Percentiles rank a stretch among this genome's conserved stretches.
Conservation (phyloP, 495 filamentous ascomycete species). For the Lichenothelia convexa region DNA sequence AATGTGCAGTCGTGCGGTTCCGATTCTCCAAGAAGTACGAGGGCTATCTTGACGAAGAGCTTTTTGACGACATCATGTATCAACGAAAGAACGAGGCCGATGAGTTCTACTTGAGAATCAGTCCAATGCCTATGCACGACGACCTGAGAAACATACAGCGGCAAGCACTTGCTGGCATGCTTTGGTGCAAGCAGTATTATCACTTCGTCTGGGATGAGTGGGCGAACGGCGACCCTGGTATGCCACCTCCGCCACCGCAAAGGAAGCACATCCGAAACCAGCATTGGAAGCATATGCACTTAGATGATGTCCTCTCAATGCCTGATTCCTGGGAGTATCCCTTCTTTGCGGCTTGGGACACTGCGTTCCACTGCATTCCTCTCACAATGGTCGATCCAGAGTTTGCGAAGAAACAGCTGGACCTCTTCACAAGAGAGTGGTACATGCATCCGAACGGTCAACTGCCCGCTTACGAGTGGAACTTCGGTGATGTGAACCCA, state of each 20-base stretch:
- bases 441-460: conserved; percentile 99
- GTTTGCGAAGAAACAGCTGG: conserved; percentile 93
- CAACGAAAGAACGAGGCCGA: conserved; percentile 72
- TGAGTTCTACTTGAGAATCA: conserved; percentile 88
- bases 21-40: conserved; percentile 54
- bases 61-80: conserved; percentile 82
- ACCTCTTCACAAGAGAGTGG: conserved; percentile 90
- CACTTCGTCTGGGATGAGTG: conserved; percentile 95
- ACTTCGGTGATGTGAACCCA: conserved; percentile 92
- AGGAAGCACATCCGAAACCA: conserved; percentile 69
- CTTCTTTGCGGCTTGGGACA: conserved; percentile 96
- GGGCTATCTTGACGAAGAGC: conserved; percentile 73
- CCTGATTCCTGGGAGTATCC: conserved; percentile 98
- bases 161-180: conserved; percentile 87
- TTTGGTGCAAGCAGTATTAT: conserved; percentile 96
- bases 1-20: conserved; percentile 91
- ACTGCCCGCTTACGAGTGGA: conserved; percentile 87
- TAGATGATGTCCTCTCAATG: conserved; percentile 93
- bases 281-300: conserved; percentile 81
- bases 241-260: conserved; percentile 63
- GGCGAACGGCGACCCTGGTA: conserved; percentile 61
- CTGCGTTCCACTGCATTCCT: conserved; percentile 89
- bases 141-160: conserved; percentile 89
- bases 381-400: conserved; percentile 94
- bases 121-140: conserved; percentile 82